Evolutionary conservation across 2,329 filamentous ascomycete species (phyloP).

Genomic region (Clarireedia sp.): DNA sequence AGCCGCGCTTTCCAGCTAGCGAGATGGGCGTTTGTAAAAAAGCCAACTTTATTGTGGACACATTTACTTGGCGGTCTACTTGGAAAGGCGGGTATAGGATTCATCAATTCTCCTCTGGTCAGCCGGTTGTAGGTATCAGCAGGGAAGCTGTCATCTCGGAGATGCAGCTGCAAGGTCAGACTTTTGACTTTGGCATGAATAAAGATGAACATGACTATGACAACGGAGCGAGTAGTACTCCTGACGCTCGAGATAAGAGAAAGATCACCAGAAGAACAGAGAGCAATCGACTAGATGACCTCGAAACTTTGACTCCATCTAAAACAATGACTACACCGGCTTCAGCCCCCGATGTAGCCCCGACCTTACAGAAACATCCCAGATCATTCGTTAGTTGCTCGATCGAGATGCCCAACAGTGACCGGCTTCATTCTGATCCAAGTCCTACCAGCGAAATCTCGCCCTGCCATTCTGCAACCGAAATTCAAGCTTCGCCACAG

Average conservation of each 20-base stretch:
- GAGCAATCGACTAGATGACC: neutral
- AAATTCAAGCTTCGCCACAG: neutral
- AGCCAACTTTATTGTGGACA: neutral
- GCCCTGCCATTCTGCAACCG: neutral
- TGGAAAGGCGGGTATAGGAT: constrained; percentile 5
- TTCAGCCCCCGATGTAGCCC: neutral
- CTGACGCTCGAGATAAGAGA: neutral
- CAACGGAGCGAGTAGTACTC: too few relatives aligned
- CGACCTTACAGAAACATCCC: neutral
- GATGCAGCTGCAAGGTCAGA: neutral
- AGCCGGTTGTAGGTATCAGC: neutral
- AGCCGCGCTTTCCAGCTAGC: neutral
- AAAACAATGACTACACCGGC: neutral
- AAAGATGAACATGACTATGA: neutral
- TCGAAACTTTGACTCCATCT: neutral
- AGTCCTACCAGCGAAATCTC: neutral
- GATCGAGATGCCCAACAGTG: neutral
- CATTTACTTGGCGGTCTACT: neutral
- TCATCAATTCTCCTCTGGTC: neutral
- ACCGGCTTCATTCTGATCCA: neutral
- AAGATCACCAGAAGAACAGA: neutral
- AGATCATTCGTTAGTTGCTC: neutral
- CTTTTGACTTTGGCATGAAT: neutral
- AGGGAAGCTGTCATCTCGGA: neutral
- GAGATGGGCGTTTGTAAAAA: neutral